Conservation (phyloP, 140 eudicot genomes). For the Cichorium intybus region DNA sequence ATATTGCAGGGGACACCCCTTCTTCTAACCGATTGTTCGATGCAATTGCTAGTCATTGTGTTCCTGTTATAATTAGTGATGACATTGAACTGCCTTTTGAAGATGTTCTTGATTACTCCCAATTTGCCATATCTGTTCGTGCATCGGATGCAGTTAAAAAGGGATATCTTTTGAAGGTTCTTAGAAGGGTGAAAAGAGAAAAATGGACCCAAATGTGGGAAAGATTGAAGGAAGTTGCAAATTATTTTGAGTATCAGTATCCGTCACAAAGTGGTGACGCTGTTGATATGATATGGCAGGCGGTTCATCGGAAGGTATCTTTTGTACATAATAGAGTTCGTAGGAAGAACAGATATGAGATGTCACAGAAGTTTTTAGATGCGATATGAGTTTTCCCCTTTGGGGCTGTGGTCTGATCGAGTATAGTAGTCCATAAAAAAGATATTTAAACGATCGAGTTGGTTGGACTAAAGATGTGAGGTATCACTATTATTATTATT, state of each 20-base stretch:
- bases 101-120: slow-evolving; percentile 66
- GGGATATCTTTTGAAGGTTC: slow-evolving; percentile 59
- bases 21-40: slow-evolving; percentile 81
- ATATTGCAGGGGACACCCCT: slow-evolving; percentile 89
- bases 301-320: slow-evolving; percentile 45
- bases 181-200: slow-evolving; percentile 42
- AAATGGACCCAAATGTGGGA: slow-evolving; percentile 71
- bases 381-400: neutral
- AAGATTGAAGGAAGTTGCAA: slow-evolving; percentile 43
- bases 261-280: slow-evolving; percentile 65
- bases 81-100: slow-evolving; percentile 73
- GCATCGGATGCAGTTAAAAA: slow-evolving; percentile 49
- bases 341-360: slow-evolving; percentile 44
- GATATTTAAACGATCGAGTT: no score
- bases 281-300: slow-evolving; percentile 81
- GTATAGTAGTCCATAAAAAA: no score
- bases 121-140: slow-evolving; percentile 54
- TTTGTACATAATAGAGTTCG: slow-evolving; percentile 11
- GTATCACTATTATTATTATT: no score
- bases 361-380: slow-evolving; percentile 30
- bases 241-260: slow-evolving; percentile 57
- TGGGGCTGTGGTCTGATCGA: neutral
- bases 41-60: slow-evolving; percentile 75
- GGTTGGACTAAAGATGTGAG: no score
- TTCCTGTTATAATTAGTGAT: slow-evolving; percentile 77